phyloP scores from a whole-genome alignment of 495 filamentous ascomycete species.

The Copromyces sp. region DNA sequence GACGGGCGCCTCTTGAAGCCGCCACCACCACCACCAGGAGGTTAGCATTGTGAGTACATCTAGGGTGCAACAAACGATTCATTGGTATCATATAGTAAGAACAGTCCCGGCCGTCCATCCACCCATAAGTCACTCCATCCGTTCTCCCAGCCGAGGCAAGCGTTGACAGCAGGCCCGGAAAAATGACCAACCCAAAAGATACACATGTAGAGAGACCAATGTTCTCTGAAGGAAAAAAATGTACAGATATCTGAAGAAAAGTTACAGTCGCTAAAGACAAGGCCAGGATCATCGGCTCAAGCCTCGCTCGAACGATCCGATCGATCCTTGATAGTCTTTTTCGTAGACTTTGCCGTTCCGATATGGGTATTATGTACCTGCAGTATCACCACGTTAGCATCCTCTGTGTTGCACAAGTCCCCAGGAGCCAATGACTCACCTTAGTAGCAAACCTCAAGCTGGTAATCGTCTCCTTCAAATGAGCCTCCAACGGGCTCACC shows the following conservation, averaged over 20 bases:
- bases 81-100: neutral
- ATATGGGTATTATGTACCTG: conserved; percentile 81
- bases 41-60: neutral
- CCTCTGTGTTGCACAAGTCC: neutral
- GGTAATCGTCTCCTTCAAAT: conserved; percentile 86
- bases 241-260: neutral
- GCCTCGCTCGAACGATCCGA: conserved; percentile 21
- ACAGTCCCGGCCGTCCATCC: neutral
- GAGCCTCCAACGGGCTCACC: conserved; percentile 84
- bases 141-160: neutral
- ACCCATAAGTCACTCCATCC: neutral
- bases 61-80: neutral
- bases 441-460: conserved; percentile 96
- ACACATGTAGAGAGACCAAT: neutral
- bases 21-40: neutral
- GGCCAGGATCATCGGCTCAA: neutral
- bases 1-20: neutral
- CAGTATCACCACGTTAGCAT: neutral
- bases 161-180: neutral
- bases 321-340: conserved; percentile 29
- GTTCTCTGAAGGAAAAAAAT: neutral
- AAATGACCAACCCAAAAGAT: neutral
- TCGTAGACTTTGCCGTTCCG: conserved; percentile 70
- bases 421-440: conserved; percentile 31
- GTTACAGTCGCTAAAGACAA: neutral